Evolutionary conservation across 371 early-diverging fungal species (phyloP).

Genomic region (Lichtheimia corymbifera): DNA sequence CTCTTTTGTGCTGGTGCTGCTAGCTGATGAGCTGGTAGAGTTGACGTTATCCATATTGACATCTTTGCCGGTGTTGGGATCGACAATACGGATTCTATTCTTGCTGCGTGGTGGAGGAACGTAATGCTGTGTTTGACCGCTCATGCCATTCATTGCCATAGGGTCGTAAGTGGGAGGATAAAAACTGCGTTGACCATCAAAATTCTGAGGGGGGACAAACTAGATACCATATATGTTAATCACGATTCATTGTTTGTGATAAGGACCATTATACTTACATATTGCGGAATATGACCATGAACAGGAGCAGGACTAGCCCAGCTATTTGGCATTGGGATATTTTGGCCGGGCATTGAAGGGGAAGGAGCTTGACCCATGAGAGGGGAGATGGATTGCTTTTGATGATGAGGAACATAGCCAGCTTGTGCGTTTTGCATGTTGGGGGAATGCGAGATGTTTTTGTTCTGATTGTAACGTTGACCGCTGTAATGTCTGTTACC

Average conservation of each 20-base stretch:
- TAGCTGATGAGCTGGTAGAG: slow-evolving; percentile 21
- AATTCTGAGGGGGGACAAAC: slow-evolving; percentile 33
- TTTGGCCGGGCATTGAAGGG: slow-evolving; percentile 28
- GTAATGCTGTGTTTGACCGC: slow-evolving; percentile 30
- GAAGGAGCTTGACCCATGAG: slow-evolving; percentile 35
- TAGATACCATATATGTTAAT: slow-evolving; percentile 5
- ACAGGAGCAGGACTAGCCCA: slow-evolving; percentile 17
- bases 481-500: slow-evolving; percentile 11
- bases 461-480: slow-evolving; percentile 25
- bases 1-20: slow-evolving; percentile 23
- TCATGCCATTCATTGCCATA: background rate
- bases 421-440: slow-evolving; percentile 31
- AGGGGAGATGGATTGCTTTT: slow-evolving; percentile 34
- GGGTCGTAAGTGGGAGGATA: slow-evolving; percentile 22
- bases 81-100: slow-evolving; percentile 71
- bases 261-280: slow-evolving; percentile 21
- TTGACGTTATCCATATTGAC: slow-evolving; percentile 50
- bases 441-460: slow-evolving; percentile 31
- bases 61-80: slow-evolving; percentile 73
- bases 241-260: background rate
- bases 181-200: slow-evolving; percentile 22
- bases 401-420: slow-evolving; percentile 28
- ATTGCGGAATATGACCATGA: slow-evolving; percentile 19
- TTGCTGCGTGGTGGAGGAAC: slow-evolving; percentile 46
- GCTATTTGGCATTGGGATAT: slow-evolving; percentile 15